Evolutionary conservation across 2,329 filamentous ascomycete genomes (phyloP), one percentile per base, ranked within the genome.

Genomic region (Aspergillus pseudoviridinutans): DNA sequence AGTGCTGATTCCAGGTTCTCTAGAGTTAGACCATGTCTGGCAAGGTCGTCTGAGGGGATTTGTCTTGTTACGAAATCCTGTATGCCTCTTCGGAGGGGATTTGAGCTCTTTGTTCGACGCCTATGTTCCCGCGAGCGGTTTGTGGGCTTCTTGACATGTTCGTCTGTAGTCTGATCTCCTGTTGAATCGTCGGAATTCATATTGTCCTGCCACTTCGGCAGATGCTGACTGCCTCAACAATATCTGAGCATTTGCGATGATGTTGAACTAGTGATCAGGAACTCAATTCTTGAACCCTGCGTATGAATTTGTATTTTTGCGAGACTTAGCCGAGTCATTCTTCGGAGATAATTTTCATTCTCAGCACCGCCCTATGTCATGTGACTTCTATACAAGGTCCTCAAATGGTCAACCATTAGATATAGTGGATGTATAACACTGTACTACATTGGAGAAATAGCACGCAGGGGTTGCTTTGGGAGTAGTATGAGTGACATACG

Each of bases 61-160:
- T 68, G 55, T 14, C 55, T 64, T 5, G 58, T 64, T 42, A 76
- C 41, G 53, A 71, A 76, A 2, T 67, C 60, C 41, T 61, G 60
- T 50, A 74, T 73, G 9, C 66, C 70, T 14, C 53, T 61, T 56
- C 72, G 70, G 20, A 75, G 64, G 6, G 70, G 70, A 56, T 74
- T 72, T 41, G 58, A 49, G 20, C 56, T 59, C 22, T 57, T 58
- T 24, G 52, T 25, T 29, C 60, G 49, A 8, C 47, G 56, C 55
- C 62, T 64, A 24, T 27, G 20, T 10, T 38, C 27, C 14, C 47
- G 44, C 49, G 20, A 28, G 38, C 22, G 25, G 22, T 35, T 53
- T 17, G 32, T 51, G 25, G 49, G 29, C 25, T 29, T 54, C 35
- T 49, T 50, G 10, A 8, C 4, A 8, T 17, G 24, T 4, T 8